Base-by-base conservation (phyloP, 2,329 filamentous ascomycete genomes). In the Metarhizium guizhouense region DNA sequence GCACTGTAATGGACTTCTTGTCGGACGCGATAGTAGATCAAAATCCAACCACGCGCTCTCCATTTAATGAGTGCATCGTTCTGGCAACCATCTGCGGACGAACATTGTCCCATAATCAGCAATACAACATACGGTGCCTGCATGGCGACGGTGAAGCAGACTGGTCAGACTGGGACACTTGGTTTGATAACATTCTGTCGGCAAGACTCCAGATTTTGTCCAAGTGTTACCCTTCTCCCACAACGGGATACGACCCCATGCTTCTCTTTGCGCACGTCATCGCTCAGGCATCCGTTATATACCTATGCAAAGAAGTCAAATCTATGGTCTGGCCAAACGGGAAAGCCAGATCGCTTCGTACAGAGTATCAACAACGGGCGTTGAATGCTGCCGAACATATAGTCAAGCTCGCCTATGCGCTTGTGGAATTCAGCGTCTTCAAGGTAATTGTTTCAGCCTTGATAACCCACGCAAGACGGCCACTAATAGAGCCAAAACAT, bases 21-120 rank as follows among this genome's bases (percentile, higher is more conserved):
- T 58, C 64, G 2, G 69, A 72, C 38, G 64, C 61, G 2, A 62
- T 70, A 30, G 59, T 59, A 29, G 56, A 51, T 55, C 61, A 62
- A 48, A 57, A 59, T 48, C 52, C 54, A 14, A 65, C 42, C 16
- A 38, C 63, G 10, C n/a, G 18, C 6, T 45, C 42, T 1, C 42
- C 42, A 2, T 25, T 45, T 13, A 45, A 45, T 16, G 42, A 45
- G 18, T 45, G 42, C n/a, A 45, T 45, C 42, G 18, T 45, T 6
- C n/a, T 45, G 2, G 18, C 18, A 25, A 25, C 42, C 18, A 45
- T 45, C 6, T 45, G 42, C n/a, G 42, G n/a, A 16, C n/a, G n/a
- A 10, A 45, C 42, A 3, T 16, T 45, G 42, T 45, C 16, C 42
- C n/a, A 45, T 16, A 25, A 18, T 16, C 42, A 45, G 7, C 42